Conservation (phyloP, 2,329 filamentous ascomycete species). For the Pestalotiopsis fici region DNA sequence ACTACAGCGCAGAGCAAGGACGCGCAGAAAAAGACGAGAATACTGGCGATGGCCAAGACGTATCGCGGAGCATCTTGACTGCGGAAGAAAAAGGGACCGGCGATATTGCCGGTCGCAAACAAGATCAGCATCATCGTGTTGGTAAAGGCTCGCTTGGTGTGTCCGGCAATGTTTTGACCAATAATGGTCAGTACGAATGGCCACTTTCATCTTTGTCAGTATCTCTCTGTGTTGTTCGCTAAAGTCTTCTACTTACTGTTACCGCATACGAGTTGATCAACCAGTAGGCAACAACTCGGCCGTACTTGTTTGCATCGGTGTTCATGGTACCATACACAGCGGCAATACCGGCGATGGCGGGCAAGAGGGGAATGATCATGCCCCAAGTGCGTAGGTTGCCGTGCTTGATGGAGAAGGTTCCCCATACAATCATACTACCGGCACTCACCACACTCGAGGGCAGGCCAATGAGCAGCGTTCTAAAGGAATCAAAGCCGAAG, state of each 20-base stretch:
- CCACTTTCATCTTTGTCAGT: slow-evolving; percentile 11
- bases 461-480: slow-evolving; percentile 20
- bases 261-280: slow-evolving; percentile 26
- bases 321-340: slow-evolving; percentile 24
- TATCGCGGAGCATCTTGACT: slow-evolving; percentile 21
- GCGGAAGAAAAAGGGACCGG: slow-evolving; percentile 24
- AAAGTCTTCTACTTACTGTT: slow-evolving; percentile 15
- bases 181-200: slow-evolving; percentile 30
- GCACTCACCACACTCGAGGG: slow-evolving; percentile 23
- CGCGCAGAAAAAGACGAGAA: slow-evolving; percentile 12
- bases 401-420: slow-evolving; percentile 22
- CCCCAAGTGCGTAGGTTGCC: slow-evolving; percentile 24
- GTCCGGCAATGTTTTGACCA: slow-evolving; percentile 33
- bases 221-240: neutral
- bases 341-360: slow-evolving; percentile 25
- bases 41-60: slow-evolving; percentile 27
- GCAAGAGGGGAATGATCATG: slow-evolving; percentile 25
- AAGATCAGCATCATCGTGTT: slow-evolving; percentile 29
- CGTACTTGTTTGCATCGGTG: slow-evolving; percentile 46
- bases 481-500: slow-evolving; percentile 22
- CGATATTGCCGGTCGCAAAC: slow-evolving; percentile 20
- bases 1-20: slow-evolving; percentile 20
- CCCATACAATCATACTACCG: slow-evolving; percentile 25
- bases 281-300: slow-evolving; percentile 58
- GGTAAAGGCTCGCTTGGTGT: slow-evolving; percentile 34